Conservation (phyloP, 2,329 filamentous ascomycete species). For the Exophiala xenobiotica region DNA sequence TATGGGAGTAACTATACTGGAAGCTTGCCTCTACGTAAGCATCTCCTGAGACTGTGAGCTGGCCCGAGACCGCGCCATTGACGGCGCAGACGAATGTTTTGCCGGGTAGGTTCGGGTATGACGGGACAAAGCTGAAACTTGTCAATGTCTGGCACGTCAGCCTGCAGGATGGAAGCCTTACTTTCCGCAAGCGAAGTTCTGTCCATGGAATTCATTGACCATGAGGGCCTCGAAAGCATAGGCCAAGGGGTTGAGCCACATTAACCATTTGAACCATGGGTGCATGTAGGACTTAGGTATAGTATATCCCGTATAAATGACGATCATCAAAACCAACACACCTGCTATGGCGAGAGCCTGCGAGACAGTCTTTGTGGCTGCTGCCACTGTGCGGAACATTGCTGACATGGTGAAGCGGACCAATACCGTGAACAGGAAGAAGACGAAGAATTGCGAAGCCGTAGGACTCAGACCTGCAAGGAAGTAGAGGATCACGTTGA, state of each 20-base stretch:
- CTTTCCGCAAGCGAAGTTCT: constrained; percentile 34
- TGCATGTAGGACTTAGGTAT: constrained; percentile 59
- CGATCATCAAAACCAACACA: constrained; percentile 54
- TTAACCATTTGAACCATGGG: constrained; percentile 67
- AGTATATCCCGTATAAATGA: constrained; percentile 68
- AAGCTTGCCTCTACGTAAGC: constrained; percentile 62
- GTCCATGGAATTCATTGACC: constrained; percentile 62
- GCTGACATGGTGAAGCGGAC: constrained; percentile 53
- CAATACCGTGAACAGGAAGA: constrained; percentile 65
- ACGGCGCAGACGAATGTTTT: constrained; percentile 63
- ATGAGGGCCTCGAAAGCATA: constrained; percentile 65
- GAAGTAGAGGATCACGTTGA: constrained; percentile 82
- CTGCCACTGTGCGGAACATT: constrained; percentile 64
- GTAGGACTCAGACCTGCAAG: constrained; percentile 76
- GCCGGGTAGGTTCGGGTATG: constrained; percentile 52
- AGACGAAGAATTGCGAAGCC: constrained; percentile 79
- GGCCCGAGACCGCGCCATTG: constrained; percentile 56
- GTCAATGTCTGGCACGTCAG: constrained; percentile 64
- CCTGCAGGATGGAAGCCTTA: no score
- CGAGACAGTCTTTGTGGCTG: constrained; percentile 60
- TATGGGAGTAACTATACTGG: constrained; percentile 56
- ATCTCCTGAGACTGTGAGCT: constrained; percentile 59
- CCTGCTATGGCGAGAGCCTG: constrained; percentile 60
- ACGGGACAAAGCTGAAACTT: constrained; percentile 43
- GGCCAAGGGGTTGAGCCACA: constrained; percentile 63